Percentiles rank a stretch among this genome's conserved stretches.
Conservation (phyloP, 2,329 filamentous ascomycete genomes). For the Talaromyces rugulosus region DNA sequence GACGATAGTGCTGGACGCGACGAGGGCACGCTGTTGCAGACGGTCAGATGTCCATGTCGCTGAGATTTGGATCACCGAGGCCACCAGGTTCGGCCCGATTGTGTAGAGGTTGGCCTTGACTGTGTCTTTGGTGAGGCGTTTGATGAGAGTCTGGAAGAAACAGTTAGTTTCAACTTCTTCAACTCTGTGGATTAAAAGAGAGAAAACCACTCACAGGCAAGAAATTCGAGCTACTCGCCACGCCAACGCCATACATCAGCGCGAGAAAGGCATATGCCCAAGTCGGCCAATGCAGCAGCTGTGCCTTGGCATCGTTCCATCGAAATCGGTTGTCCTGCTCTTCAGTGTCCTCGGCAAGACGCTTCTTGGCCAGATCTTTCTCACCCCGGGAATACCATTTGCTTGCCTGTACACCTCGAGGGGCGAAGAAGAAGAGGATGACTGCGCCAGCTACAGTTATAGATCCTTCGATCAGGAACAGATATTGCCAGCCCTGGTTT, state of each 20-base stretch:
- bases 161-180: neutral
- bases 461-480: conserved; percentile 9
- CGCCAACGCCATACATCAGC: conserved; percentile 6
- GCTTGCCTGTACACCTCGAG: neutral
- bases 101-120: conserved; percentile 10
- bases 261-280: conserved; percentile 4
- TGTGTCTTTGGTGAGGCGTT: conserved; percentile 3
- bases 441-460: conserved; percentile 5
- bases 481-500: conserved; percentile 7
- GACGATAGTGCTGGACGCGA: neutral
- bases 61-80: conserved; percentile 1
- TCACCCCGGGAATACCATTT: neutral
- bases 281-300: neutral
- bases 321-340: neutral
- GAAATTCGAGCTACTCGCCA: conserved; percentile 10
- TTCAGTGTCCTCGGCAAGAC: neutral
- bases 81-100: conserved; percentile 8
- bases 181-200: neutral
- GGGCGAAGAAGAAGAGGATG: neutral
- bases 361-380: neutral
- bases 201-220: conserved; percentile 2
- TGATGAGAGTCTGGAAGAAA: neutral
- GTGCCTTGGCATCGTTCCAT: neutral
- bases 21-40: neutral
- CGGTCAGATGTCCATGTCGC: conserved; percentile 4